Base-by-base conservation (phyloP, 2,329 filamentous ascomycete genomes). In the Penicillium sp. region DNA sequence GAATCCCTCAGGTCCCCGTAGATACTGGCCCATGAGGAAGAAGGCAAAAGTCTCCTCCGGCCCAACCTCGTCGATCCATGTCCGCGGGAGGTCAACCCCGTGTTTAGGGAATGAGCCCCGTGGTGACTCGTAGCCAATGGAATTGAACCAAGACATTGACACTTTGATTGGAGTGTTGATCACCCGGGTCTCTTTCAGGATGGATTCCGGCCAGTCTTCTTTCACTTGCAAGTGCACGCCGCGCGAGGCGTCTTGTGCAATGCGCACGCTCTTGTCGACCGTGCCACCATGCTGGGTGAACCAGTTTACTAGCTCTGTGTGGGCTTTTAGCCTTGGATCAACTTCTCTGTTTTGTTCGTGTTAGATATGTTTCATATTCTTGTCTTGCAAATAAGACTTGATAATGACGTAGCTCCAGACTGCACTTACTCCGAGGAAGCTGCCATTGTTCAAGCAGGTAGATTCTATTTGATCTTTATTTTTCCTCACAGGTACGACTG, bases 1-100 rank as follows among this genome's bases (percentile, higher is more conserved):
- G 62, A 83, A 84, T 0, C 88, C 89, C 2, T 78, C 66, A 2
- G 72, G 53, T 1, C 82, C 82, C 2, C 80, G 72, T 32, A 90
- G 76, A 66, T 85, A 86, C 69, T 92, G 84, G 58, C 86, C 83
- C 67, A 89, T 79, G 6, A 92, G 78, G 60, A 89, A 87, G 72
- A 90, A 88, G 4, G 86, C 81, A 9, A 84, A 81, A 47, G 86
- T 73, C 55, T 89, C 83, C 61, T 89, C 82, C 0, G 84, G 80
- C 1, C 81, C 80, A 2, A 80, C 71, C 5, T 67, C 65, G 1
- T 76, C 63, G 45, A 88, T 70, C 61, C 89, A 85, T 1, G 67
- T 66, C 0, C 61, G 47, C 0, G 83, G 80, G 45, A 89, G 82
- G 6, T 63, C 56, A 14, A 76, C 59, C 1, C 65, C 72, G 45